phyloP scores from a whole-genome alignment of 306 rosid genomes.

The Vigna hirtella region DNA sequence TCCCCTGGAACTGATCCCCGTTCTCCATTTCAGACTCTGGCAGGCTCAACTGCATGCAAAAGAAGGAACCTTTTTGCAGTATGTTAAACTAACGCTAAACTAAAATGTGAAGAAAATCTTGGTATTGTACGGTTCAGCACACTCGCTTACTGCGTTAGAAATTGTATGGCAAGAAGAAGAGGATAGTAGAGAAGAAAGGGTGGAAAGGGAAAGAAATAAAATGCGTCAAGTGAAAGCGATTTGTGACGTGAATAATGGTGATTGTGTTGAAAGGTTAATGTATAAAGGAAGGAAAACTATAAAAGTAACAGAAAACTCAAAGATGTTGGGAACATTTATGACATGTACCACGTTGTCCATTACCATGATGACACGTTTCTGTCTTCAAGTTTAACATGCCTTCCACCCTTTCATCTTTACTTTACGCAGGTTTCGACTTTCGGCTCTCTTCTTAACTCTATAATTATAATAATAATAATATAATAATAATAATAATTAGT shows the following conservation, averaged over 20 bases:
- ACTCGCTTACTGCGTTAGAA: slow-evolving; percentile 2
- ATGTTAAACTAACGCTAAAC: background rate
- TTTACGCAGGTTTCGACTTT: too few species aligned
- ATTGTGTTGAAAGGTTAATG: background rate
- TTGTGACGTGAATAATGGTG: background rate
- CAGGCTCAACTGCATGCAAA: slow-evolving; percentile 14
- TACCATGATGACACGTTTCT: slow-evolving; percentile 32
- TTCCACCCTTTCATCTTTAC: background rate
- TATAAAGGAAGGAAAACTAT: background rate
- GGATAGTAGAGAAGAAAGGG: background rate
- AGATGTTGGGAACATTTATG: background rate
- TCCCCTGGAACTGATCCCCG: slow-evolving; percentile 56
- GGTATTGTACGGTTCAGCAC: background rate
- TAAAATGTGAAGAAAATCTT: slow-evolving; percentile 15
- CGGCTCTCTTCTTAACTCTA: too few species aligned
- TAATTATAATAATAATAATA: too few species aligned
- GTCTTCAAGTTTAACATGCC: background rate
- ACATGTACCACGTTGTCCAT: slow-evolving; percentile 40
- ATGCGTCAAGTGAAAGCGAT: slow-evolving; percentile 23
- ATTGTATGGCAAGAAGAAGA: background rate
- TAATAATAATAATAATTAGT: background rate
- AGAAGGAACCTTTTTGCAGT: background rate
- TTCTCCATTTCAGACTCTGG: slow-evolving; percentile 64
- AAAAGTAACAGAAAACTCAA: background rate
- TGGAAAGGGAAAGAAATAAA: background rate